Evolutionary conservation across 1,284 basidiomycete species (phyloP).

Genomic region (Cryptococcus maquisensis): DNA sequence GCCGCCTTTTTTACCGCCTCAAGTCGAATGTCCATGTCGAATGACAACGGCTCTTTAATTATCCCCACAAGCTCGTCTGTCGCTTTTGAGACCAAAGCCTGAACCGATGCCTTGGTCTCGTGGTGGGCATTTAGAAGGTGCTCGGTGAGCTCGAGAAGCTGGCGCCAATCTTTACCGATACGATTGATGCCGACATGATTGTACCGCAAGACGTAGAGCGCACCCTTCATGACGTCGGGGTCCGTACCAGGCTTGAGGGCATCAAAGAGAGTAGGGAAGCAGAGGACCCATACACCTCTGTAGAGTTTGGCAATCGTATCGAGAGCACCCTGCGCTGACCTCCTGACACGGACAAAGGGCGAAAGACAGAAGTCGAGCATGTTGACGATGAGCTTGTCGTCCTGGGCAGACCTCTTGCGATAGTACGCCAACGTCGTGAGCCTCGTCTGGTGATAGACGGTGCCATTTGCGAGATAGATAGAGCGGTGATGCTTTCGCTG

Average conservation of each 20-base stretch:
- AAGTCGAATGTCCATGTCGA: constrained; percentile 26
- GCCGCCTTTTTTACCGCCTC: constrained; percentile 31
- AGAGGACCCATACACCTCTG: constrained; percentile 71
- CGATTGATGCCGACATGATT: constrained; percentile 34
- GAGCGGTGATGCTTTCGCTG: constrained; percentile 43
- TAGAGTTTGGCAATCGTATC: constrained; percentile 59
- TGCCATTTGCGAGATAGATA: constrained; percentile 35
- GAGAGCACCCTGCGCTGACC: constrained; percentile 36
- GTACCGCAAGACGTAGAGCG: constrained; percentile 70
- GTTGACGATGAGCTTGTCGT: constrained; percentile 73
- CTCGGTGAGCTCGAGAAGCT: constrained; percentile 62
- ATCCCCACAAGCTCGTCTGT: constrained; percentile 57
- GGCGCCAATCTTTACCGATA: constrained; percentile 59
- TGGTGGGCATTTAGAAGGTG: constrained; percentile 79
- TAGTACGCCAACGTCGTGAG: constrained; percentile 55
- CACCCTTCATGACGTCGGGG: constrained; percentile 93
- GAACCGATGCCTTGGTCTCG: constrained; percentile 91
- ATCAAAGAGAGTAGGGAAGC: constrained; percentile 67
- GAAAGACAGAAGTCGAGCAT: constrained; percentile 80
- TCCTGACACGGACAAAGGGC: constrained; percentile 65
- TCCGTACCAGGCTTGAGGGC: constrained; percentile 72
- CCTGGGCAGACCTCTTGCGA: constrained; percentile 71
- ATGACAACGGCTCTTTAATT: constrained; percentile 38
- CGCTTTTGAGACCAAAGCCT: constrained; percentile 73
- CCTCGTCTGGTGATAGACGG: constrained; percentile 43